Conservation (phyloP, 108 stramenopile genomes). For the Mayamaea pseudoterrestris region DNA sequence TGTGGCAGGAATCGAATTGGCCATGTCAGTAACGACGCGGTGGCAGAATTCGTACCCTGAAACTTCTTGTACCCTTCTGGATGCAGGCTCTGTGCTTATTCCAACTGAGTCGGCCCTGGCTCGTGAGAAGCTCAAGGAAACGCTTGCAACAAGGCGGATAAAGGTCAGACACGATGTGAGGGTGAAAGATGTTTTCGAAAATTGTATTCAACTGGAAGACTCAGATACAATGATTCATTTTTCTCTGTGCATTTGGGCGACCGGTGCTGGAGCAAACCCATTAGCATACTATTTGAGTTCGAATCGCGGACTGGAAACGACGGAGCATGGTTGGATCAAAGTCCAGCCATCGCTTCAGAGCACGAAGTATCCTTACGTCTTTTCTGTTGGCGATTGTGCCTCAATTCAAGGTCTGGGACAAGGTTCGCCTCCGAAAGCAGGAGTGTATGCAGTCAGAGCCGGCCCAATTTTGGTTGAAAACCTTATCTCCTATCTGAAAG, state of each 20-base stretch:
- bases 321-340: constrained; percentile 65
- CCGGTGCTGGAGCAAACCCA: constrained; percentile 64
- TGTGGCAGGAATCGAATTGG: constrained; percentile 89
- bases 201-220: constrained; percentile 7
- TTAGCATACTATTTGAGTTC: constrained; percentile 27
- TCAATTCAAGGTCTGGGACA: constrained; percentile 27
- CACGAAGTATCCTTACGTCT: constrained; percentile 60
- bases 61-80: constrained; percentile 43
- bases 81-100: constrained; percentile 42
- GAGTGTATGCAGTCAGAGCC: constrained; percentile 81
- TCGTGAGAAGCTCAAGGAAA: constrained; percentile 24
- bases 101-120: constrained; percentile 33
- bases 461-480: constrained; percentile 77
- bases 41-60: constrained; percentile 29
- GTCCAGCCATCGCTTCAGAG: constrained; percentile 67
- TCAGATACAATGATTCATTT: constrained; percentile 39
- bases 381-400: constrained; percentile 83
- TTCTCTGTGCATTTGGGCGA: constrained; percentile 74
- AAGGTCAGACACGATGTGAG: constrained; percentile 32
- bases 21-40: constrained; percentile 67
- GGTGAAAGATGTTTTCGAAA: constrained; percentile 23
- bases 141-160: constrained; percentile 44
- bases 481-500: constrained; percentile 29
- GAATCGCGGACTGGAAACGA: constrained; percentile 39
- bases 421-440: constrained; percentile 61